Conservation (phyloP, 768 basidiomycete genomes). For the Tulasnella sp. region DNA sequence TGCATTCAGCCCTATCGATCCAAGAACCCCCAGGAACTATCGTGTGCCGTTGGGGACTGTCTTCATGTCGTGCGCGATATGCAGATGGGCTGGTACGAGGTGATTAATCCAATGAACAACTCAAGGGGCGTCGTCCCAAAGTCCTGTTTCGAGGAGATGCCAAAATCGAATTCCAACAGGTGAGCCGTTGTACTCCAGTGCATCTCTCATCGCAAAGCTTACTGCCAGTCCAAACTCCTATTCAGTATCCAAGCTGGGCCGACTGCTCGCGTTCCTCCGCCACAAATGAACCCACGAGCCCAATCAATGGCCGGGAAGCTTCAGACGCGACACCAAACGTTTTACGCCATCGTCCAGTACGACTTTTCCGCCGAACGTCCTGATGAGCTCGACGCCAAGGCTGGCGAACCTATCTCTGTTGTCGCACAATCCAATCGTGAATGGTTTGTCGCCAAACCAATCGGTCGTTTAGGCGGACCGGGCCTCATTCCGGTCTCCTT, state of each 20-base stretch:
- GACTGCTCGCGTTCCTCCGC: constrained; percentile 18
- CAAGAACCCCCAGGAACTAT: constrained; percentile 70
- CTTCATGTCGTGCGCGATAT: constrained; percentile 59
- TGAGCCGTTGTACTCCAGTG: neutral
- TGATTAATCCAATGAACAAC: constrained; percentile 85
- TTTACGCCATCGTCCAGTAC: constrained; percentile 91
- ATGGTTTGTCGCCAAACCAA: constrained; percentile 99
- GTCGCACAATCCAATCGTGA: constrained; percentile 99
- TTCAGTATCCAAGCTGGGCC: constrained; percentile 15
- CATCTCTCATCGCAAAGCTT: neutral
- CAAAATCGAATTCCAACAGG: constrained; percentile 38
- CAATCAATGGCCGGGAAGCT: constrained; percentile 18
- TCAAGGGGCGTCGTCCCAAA: constrained; percentile 86
- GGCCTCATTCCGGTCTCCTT: constrained; percentile 96
- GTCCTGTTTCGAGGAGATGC: constrained; percentile 81
- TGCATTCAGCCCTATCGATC: constrained; percentile 60
- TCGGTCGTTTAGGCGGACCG: constrained; percentile 86
- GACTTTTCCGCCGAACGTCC: constrained; percentile 92
- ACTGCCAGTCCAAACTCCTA: neutral
- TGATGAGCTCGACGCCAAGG: constrained; percentile 91
- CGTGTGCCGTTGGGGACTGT: constrained; percentile 91
- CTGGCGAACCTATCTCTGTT: constrained; percentile 89
- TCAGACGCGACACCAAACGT: constrained; percentile 45
- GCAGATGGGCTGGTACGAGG: constrained; percentile 69
- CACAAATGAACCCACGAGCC: constrained; percentile 13